Conservation (phyloP, 805 yeast genomes). For the Hemisphaericaspora nanyangensis region DNA sequence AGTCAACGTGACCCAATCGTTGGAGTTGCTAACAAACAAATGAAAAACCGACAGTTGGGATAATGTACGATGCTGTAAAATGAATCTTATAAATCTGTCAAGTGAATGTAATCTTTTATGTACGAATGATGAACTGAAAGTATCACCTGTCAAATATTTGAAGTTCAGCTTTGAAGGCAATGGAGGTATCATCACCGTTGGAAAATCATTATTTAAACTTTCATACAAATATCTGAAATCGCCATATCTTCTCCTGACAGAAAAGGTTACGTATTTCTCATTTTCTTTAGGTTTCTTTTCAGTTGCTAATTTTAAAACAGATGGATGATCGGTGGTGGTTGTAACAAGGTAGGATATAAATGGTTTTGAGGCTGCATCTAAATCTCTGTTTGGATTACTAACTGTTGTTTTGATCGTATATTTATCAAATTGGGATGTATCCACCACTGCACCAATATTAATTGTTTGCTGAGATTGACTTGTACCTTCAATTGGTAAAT, state of each 20-base stretch:
- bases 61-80: constrained; percentile 70
- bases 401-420: constrained; percentile 35
- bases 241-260: constrained; percentile 76
- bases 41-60: constrained; percentile 67
- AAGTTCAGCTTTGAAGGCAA: constrained; percentile 88
- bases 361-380: constrained; percentile 68
- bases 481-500: not conserved
- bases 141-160: constrained; percentile 90
- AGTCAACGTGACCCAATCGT: constrained; percentile 70
- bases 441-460: not conserved
- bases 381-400: constrained; percentile 61
- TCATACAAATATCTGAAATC: constrained; percentile 80
- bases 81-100: constrained; percentile 67
- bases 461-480: not conserved
- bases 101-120: constrained; percentile 76
- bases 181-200: constrained; percentile 87
- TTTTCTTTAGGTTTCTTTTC: constrained; percentile 16
- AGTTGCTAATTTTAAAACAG: constrained; percentile 35
- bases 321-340: constrained; percentile 61
- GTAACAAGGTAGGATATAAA: constrained; percentile 68
- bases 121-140: constrained; percentile 84
- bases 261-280: constrained; percentile 26
- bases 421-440: constrained; percentile 8
- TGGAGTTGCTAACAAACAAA: constrained; percentile 63
- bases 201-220: constrained; percentile 71